Evolutionary conservation across 139 green algal species (phyloP).

Genomic region (Dunaliella primolecta): DNA sequence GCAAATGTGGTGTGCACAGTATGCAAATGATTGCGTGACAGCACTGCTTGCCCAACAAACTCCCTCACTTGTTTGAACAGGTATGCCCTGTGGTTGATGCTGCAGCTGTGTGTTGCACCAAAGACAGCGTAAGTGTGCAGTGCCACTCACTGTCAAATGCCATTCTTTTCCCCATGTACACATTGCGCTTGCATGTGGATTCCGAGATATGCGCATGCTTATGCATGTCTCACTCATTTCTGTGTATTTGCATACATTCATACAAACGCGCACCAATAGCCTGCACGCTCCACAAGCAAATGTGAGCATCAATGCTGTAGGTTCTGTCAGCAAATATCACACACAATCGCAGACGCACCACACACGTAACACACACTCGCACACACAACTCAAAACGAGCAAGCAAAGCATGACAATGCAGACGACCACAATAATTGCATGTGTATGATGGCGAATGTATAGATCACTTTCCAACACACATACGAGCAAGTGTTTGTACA

Average conservation of each 20-base stretch:
- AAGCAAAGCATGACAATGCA: too few species aligned
- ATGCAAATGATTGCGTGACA: too few species aligned
- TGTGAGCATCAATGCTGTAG: too few species aligned
- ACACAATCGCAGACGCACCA: neutral
- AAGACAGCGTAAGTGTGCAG: slow-evolving; percentile 76
- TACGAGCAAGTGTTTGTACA: too few species aligned
- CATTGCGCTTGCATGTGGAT: neutral
- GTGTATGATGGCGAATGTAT: too few species aligned
- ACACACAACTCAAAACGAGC: too few species aligned
- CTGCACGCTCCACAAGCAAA: too few species aligned
- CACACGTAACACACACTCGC: neutral
- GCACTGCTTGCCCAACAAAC: too few species aligned
- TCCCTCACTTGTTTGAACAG: slow-evolving; percentile 36
- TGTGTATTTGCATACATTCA: neutral
- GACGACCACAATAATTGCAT: too few species aligned
- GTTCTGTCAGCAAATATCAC: too few species aligned
- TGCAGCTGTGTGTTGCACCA: slow-evolving; percentile 86
- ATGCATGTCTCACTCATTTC: neutral
- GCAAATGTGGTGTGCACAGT: too few species aligned
- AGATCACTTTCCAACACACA: too few species aligned
- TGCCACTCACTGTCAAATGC: neutral
- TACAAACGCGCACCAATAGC: neutral
- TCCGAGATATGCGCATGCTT: neutral
- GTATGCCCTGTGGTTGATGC: slow-evolving; percentile 95
- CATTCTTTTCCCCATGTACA: neutral